These are phyloP conservation scores for Wickerhamomyces canadensis DNA, from an alignment of 805 yeast genomes.

Conservation along the genomic window DNA sequence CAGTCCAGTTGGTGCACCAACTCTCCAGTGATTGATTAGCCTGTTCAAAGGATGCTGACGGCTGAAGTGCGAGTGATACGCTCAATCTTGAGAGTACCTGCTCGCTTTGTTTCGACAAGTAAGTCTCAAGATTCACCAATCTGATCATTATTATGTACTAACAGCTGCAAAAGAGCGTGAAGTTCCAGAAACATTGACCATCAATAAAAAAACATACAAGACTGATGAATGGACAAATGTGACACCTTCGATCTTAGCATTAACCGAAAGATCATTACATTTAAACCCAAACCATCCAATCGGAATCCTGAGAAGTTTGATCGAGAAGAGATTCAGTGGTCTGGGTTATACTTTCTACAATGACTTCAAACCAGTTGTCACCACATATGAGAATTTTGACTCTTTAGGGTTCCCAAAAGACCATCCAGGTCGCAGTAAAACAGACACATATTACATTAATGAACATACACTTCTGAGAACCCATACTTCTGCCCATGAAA, in stretches of 20 bases:
- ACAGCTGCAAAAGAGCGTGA: no score
- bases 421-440: constrained; percentile 89
- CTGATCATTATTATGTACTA: no score
- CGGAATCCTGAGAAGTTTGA: constrained; percentile 72
- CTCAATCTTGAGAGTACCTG: background rate
- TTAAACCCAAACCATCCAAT: constrained; percentile 77
- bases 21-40: no score
- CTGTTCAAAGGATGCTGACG: background rate
- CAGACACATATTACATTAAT: constrained; percentile 91
- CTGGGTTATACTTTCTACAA: constrained; percentile 75
- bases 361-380: constrained; percentile 77
- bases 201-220: constrained; percentile 46
- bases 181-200: constrained; percentile 26
- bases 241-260: constrained; percentile 61
- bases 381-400: constrained; percentile 83
- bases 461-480: constrained; percentile 71
- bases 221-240: constrained; percentile 84
- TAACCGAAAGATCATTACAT: constrained; percentile 73
- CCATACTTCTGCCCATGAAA: constrained; percentile 96
- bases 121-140: constrained; percentile 1
- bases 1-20: background rate
- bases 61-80: background rate
- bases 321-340: constrained; percentile 60
- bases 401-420: constrained; percentile 84
- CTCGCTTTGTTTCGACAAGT: constrained; percentile 10